Conservation (phyloP, 768 basidiomycete species). For the Dacryopinax spathularia region DNA sequence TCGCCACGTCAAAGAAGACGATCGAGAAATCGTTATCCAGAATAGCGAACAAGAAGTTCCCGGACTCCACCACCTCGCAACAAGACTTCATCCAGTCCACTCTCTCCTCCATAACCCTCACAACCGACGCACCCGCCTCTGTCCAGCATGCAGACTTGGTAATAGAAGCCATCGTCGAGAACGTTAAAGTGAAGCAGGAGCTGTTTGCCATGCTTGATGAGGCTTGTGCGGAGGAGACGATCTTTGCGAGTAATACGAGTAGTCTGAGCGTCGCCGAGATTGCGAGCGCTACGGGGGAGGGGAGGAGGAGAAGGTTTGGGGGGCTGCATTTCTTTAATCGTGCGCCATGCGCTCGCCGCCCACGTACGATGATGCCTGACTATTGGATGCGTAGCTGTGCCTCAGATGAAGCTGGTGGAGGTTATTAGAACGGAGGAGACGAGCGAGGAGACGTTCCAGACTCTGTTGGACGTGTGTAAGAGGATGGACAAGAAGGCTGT, state of each 20-base stretch:
- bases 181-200: slow-evolving; percentile 28
- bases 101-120: slow-evolving; percentile 23
- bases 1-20: slow-evolving; percentile 26
- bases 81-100: slow-evolving; percentile 18
- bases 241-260: slow-evolving; percentile 32
- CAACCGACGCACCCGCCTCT: slow-evolving; percentile 25
- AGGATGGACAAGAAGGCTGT: slow-evolving; percentile 29
- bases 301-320: slow-evolving; percentile 25
- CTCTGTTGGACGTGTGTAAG: slow-evolving; percentile 24
- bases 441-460: slow-evolving; percentile 21
- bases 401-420: slow-evolving; percentile 31
- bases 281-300: slow-evolving; percentile 19
- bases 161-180: slow-evolving; percentile 33
- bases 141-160: slow-evolving; percentile 27
- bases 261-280: slow-evolving; percentile 27
- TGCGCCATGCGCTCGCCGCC: slow-evolving; percentile 7
- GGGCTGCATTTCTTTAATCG: slow-evolving; percentile 33
- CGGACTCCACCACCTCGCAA: slow-evolving; percentile 17
- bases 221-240: slow-evolving; percentile 20
- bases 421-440: slow-evolving; percentile 27
- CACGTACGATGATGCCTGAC: neutral
- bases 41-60: slow-evolving; percentile 24
- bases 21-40: slow-evolving; percentile 28
- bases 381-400: slow-evolving; percentile 2
- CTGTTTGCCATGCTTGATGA: slow-evolving; percentile 27